These are phyloP conservation scores for Stemphylium vesicarium DNA, from an alignment of 2,329 filamentous ascomycete species.

Conservation along the genomic window DNA sequence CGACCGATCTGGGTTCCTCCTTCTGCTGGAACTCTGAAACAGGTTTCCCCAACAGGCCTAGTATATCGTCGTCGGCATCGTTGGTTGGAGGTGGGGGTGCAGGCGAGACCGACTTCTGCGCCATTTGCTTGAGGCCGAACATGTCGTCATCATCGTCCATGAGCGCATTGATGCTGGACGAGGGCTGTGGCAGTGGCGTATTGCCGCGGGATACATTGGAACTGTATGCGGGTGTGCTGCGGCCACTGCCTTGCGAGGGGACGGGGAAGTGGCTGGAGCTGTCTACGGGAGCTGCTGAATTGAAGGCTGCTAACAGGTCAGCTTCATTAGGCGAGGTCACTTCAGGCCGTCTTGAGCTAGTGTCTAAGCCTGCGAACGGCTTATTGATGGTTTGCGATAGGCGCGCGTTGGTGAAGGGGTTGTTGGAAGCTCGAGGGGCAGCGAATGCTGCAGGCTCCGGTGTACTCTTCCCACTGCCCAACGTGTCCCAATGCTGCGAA, in stretches of 20 bases:
- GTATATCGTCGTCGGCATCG: conserved; percentile 64
- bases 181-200: conserved; percentile 34
- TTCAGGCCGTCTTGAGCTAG: conserved; percentile 35
- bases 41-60: conserved; percentile 66
- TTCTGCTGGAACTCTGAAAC: conserved; percentile 58
- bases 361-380: conserved; percentile 47
- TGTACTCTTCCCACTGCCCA: conserved; percentile 64
- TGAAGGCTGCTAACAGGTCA: conserved; percentile 68
- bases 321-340: conserved; percentile 55
- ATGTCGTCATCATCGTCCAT: conserved; percentile 78
- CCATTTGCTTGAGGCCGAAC: conserved; percentile 77
- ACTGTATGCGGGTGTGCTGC: conserved; percentile 48
- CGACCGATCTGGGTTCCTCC: conserved; percentile 22
- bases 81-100: conserved; percentile 27
- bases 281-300: conserved; percentile 64
- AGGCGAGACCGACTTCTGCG: conserved; percentile 47
- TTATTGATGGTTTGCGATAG: conserved; percentile 48
- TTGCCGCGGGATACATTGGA: conserved; percentile 35
- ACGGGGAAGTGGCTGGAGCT: conserved; percentile 65
- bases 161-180: conserved; percentile 42
- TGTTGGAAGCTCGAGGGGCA: conserved; percentile 28
- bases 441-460: conserved; percentile 49
- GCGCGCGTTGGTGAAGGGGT: conserved; percentile 31
- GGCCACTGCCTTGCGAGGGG: conserved; percentile 46
- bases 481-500: conserved; percentile 75